Evolutionary conservation across 441 rosid species (phyloP).

Genomic region (Heliophila coronopifolia): DNA sequence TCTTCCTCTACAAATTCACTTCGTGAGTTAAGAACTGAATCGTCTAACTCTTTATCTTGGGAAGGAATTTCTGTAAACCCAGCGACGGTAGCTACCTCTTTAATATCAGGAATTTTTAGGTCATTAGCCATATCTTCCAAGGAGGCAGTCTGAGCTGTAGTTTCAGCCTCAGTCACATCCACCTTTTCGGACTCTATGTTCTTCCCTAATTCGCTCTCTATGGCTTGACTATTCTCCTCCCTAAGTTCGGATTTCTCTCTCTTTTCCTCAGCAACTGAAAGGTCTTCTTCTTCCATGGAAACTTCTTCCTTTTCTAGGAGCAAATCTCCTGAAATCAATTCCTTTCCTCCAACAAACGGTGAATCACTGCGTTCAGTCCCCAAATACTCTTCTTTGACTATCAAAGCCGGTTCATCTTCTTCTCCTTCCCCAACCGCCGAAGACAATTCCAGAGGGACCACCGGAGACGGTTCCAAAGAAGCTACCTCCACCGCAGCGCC

Average conservation of each 20-base stretch:
- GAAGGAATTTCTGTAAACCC: conserved; percentile 23
- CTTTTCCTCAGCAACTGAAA: conserved; percentile 14
- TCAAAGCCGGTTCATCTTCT: conserved; percentile 11
- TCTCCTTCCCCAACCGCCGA: conserved; percentile 17
- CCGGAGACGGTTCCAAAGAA: too few species aligned
- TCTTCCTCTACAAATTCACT: conserved; percentile 13
- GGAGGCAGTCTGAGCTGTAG: conserved; percentile 2
- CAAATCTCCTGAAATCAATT: neutral
- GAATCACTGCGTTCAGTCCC: conserved; percentile 8
- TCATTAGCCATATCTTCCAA: conserved; percentile 22
- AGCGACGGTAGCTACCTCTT: conserved; percentile 24
- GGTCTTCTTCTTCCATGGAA: conserved; percentile 2
- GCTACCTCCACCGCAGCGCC: conserved; percentile 4
- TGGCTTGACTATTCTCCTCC: conserved; percentile 13
- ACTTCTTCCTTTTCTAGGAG: neutral
- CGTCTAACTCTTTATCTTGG: conserved; percentile 16
- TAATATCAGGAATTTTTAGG: conserved; percentile 8
- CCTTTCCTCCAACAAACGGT: conserved; percentile 7
- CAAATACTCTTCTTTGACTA: conserved; percentile 6
- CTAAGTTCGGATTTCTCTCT: conserved; percentile 10
- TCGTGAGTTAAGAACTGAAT: conserved; percentile 4
- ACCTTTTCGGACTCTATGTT: conserved; percentile 5
- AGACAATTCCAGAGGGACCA: conserved; percentile 1
- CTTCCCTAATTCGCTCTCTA: conserved; percentile 2
- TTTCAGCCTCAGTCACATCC: conserved; percentile 22